Percentiles rank a stretch among this genome's conserved stretches.
phyloP scores from a whole-genome alignment of 176 grass and related monocot species.

The Phragmites australis region DNA sequence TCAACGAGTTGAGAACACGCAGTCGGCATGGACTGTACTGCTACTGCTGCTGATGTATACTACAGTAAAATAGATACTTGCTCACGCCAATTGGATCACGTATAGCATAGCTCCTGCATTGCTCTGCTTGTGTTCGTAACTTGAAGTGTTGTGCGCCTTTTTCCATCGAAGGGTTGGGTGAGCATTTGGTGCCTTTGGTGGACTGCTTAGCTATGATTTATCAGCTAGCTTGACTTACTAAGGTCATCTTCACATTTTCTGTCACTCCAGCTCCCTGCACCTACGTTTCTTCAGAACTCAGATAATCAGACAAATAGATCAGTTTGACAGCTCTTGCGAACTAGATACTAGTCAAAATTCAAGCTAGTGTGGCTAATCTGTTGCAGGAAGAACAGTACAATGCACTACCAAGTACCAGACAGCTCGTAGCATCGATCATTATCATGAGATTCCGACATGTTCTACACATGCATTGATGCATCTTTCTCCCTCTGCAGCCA shows the following conservation, averaged over 20 bases:
- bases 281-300: neutral
- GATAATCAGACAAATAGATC: neutral
- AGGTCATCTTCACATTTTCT: neutral
- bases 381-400: neutral
- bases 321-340: neutral
- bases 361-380: neutral
- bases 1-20: neutral
- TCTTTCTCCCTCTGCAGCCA: neutral
- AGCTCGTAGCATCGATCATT: neutral
- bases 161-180: neutral
- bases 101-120: neutral
- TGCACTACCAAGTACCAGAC: neutral
- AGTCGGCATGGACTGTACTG: neutral
- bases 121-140: neutral
- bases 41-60: neutral
- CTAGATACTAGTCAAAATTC: neutral
- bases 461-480: constrained; percentile 3
- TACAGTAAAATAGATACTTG: constrained; percentile 28
- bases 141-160: neutral
- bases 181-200: neutral
- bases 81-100: constrained; percentile 24
- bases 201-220: neutral
- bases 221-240: neutral
- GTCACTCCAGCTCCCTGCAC: neutral
- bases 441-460: constrained; percentile 15